Base-by-base conservation (phyloP, 1,284 basidiomycete genomes). In the Ganoderma resinaceum region DNA sequence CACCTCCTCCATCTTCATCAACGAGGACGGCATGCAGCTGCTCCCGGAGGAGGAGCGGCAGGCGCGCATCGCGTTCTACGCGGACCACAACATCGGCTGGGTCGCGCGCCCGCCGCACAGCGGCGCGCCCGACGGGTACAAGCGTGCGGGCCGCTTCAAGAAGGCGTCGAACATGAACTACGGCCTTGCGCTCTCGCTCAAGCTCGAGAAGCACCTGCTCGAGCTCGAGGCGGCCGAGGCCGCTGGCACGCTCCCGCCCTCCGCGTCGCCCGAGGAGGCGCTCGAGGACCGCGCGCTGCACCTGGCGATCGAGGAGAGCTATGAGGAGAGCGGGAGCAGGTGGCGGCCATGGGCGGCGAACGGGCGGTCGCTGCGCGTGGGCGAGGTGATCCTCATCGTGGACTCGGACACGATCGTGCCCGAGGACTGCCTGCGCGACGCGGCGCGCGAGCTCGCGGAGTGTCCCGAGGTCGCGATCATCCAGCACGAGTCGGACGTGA, bases 341-440 rank as follows among this genome's bases (percentile, higher is more conserved):
- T 90, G 85, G 81, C 84, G 82, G 69, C 89, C 91, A 0, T 92
- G 90, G 91, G 91, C 89, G 9, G 80, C 81, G 65, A 90, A 91
- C 73, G 87, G 85, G n/a, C 84, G 85, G 46, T 84, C 86, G 2
- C 73, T 90, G 31, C 84, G 89, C n/a, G 77, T 91, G 23, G 91
- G 91, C n/a, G 85, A 91, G 62, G 79, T 92, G 70, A 86, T 94
- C 72, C 80, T 92, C 68, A 86, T 94, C 73, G 86, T 94, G 72
- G 93, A 95, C 76, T 91, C 92, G 4, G 94, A 95, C 80, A 96
- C 94, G n/a, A 81, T 95, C 67, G 93, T 96, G 0, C 94, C 94
- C 3, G 91, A 91, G 82, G 95, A 95, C 78, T 96, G 93, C 77
- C 89, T 96, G 76, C 85, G 92, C 64, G 94, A 95, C 80, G 94